A percentile compares a stretch with the other conserved stretches of the same genome.
phyloP scores from a whole-genome alignment of 345 rosid genomes.

The Microthlaspi erraticum region DNA sequence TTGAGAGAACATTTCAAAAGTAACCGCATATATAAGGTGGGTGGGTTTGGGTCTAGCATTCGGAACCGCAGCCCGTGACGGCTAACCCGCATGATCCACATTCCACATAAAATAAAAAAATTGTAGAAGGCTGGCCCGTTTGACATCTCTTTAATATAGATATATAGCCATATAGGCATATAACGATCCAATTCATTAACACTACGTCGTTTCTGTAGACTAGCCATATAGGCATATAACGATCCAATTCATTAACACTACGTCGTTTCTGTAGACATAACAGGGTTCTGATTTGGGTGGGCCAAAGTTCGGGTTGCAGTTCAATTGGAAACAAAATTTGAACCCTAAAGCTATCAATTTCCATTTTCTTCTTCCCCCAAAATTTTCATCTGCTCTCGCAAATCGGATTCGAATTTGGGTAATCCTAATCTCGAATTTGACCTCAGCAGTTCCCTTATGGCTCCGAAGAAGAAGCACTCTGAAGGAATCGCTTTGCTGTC shows the following conservation, averaged over 20 bases:
- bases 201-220: background rate
- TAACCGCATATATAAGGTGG: too few relatives aligned
- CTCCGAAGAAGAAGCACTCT: slow-evolving; percentile 65
- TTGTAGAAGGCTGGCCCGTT: too few relatives aligned
- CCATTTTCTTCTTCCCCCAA: background rate
- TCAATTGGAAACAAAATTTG: background rate
- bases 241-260: background rate
- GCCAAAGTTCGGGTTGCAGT: slow-evolving; percentile 14
- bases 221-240: too few relatives aligned
- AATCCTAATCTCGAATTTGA: slow-evolving; percentile 23
- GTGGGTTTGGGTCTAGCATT: too few relatives aligned
- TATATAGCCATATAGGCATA: too few relatives aligned
- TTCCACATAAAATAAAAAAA: too few relatives aligned
- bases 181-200: background rate
- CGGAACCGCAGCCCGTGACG: too few relatives aligned
- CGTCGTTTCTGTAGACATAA: background rate
- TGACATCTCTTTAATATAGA: too few relatives aligned
- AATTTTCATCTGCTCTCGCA: background rate
- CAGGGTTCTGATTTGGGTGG: slow-evolving; percentile 16
- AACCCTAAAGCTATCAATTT: slow-evolving; percentile 30
- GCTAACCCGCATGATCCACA: too few relatives aligned
- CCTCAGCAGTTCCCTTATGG: slow-evolving; percentile 46
- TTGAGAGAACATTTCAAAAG: too few relatives aligned
- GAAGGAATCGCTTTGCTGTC: slow-evolving; percentile 90
- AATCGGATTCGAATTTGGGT: background rate